Percentiles rank a stretch among this genome's conserved stretches.
Conservation (phyloP, 192 early-diverging fungal genomes). For the Backusella parvicylindrica region DNA sequence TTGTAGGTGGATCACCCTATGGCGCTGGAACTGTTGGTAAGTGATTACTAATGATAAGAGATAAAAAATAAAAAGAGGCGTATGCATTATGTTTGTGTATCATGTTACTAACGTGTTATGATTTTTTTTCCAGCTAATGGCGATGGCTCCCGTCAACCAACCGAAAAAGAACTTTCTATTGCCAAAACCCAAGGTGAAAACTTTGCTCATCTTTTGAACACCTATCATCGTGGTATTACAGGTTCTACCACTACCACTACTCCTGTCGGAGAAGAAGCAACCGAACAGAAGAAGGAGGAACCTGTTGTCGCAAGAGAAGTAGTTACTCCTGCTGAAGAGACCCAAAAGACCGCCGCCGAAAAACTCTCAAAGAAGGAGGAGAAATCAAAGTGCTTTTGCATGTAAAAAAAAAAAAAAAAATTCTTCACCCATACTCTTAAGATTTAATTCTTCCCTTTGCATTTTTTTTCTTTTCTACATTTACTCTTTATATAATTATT, state of each 20-base stretch:
- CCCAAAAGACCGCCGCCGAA: background rate
- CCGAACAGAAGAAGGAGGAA: background rate
- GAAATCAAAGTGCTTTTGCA: conserved; percentile 7
- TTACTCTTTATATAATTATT: conserved; percentile 4
- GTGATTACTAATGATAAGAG: background rate
- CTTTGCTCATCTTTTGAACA: conserved; percentile 47
- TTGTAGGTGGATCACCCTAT: conserved; percentile 18
- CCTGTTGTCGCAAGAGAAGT: background rate
- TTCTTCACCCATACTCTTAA: background rate
- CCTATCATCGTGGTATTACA: conserved; percentile 19
- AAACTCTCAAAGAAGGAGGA: background rate
- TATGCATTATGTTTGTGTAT: background rate
- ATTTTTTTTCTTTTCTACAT: background rate
- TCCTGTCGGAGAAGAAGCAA: background rate
- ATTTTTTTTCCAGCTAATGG: conserved; percentile 35
- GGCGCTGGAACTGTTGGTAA: conserved; percentile 28
- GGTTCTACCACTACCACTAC: background rate
- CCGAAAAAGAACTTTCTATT: conserved; percentile 64
- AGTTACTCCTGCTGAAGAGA: background rate
- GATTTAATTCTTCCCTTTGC: background rate
- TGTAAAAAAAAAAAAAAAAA: conserved; percentile 10
- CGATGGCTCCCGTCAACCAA: conserved; percentile 64
- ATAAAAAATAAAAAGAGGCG: background rate
- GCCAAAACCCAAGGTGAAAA: conserved; percentile 56
- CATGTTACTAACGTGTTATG: background rate